Evolutionary conservation across 768 basidiomycete genomes (phyloP).

Genomic region (Steccherinum ochraceum): DNA sequence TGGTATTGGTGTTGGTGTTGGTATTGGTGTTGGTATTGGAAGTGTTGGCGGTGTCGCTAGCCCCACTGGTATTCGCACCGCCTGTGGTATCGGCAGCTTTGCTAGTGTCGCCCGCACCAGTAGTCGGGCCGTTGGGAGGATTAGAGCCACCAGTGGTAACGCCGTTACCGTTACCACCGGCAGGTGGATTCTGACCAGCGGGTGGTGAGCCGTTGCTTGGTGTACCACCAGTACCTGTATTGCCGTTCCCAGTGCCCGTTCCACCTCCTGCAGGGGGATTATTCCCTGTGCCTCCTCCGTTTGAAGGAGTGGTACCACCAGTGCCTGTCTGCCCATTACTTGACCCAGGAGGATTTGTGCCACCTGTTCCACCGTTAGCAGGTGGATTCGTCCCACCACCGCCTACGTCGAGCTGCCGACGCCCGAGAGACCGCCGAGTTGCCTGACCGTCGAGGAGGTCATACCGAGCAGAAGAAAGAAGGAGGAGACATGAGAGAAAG

Average conservation of each 20-base stretch:
- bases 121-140: not conserved
- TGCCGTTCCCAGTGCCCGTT: too few relatives aligned
- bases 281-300: too few relatives aligned
- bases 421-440: not conserved
- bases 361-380: not conserved
- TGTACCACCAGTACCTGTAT: too few relatives aligned
- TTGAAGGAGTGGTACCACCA: too few relatives aligned
- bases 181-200: too few relatives aligned
- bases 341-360: constrained; percentile 1
- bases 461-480: constrained; percentile 11
- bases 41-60: constrained; percentile 12
- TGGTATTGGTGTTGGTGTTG: not conserved
- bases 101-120: constrained; percentile 6
- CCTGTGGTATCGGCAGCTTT: not conserved
- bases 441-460: constrained; percentile 9
- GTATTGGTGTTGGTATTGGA: constrained; percentile 10
- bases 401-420: constrained; percentile 1
- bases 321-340: too few relatives aligned
- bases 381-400: not conserved
- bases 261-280: too few relatives aligned
- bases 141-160: not conserved
- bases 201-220: too few relatives aligned
- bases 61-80: too few relatives aligned
- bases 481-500: constrained; percentile 11
- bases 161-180: too few relatives aligned